Evolutionary conservation across 192 early-diverging fungal species (phyloP), one percentile per base, ranked within the genome.

Genomic region (Coemansia sp.): DNA sequence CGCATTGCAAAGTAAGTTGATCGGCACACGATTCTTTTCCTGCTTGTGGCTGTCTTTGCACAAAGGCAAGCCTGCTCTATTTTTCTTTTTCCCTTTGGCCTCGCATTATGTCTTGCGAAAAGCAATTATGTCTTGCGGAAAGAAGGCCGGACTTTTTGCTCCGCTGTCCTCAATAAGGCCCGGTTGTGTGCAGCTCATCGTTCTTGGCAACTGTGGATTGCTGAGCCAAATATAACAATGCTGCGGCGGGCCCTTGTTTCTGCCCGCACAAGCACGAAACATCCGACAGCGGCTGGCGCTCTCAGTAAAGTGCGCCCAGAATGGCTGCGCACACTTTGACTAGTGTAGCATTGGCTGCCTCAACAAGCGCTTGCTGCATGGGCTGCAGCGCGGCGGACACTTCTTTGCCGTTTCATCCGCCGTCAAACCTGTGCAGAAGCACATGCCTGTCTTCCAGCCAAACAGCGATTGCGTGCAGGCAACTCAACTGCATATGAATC

Each of bases 1-100:
- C 51, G 68, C 14, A 70, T 74, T 45, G 62, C 72, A 74, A 74
- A 49, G 77, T 80, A 80, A 65, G 77, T 66, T 27, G 53, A 55
- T 55, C 53, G 53, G 53, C 52, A 12, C 29, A 12, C 25, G 24
- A 7, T 27, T 14, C 25, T 27, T 53, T n/a, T 32, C 3, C 22
- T 2, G 17, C 52, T 8, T 21, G 12, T 14, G 21, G 10, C 35
- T 55, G 48, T 19, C 48, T 49, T 49, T 49, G 48, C 48, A 49
- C 48, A 49, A 49, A 49, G 48, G 15, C 48, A 51, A 21, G 21
- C 17, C 38, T 38, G 61, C 50, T 29, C 27, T 27, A 43, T 39
- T 19, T 19, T 50, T 60, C 25, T 37, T 62, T 17, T 3, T 51
- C 23, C 22, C 9, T 2, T 24, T 11, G 10, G 11, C 25, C 24